These are phyloP conservation scores for Aspergillus terreus DNA, from an alignment of 2,329 filamentous ascomycete species.

Conservation along the genomic window DNA sequence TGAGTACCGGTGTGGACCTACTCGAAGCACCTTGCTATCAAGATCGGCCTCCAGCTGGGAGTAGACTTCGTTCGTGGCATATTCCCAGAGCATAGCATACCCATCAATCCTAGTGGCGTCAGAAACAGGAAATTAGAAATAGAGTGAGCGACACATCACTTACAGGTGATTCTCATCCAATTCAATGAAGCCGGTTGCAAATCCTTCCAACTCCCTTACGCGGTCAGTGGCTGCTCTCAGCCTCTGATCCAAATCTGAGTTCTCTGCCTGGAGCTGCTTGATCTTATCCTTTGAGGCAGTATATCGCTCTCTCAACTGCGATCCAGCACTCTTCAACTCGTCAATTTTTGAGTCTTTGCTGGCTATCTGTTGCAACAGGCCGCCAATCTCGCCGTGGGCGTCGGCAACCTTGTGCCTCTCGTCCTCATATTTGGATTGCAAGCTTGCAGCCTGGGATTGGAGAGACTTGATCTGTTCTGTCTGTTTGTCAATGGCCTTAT, in stretches of 20 bases:
- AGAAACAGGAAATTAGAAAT: neutral
- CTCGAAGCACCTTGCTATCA: neutral
- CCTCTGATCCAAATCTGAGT: neutral
- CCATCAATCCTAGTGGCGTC: neutral
- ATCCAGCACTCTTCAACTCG: neutral
- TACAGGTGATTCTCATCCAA: neutral
- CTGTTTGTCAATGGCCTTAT: neutral
- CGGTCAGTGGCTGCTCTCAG: neutral
- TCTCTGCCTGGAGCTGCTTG: neutral
- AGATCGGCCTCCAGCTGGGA: neutral
- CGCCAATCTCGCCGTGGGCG: neutral
- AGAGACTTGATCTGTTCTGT: neutral
- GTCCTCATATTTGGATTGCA: neutral
- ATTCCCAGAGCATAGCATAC: neutral
- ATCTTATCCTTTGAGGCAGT: neutral
- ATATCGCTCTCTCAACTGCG: neutral
- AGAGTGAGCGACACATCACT: neutral
- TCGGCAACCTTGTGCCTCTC: neutral
- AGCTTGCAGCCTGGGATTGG: neutral
- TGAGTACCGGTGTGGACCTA: neutral
- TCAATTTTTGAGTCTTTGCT: constrained; percentile 1
- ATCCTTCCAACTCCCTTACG: neutral
- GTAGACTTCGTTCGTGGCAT: constrained; percentile 1
- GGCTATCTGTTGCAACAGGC: neutral
- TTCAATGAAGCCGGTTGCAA: neutral